Conservation (phyloP, 1,139 yeast species). For the Arxiozyma bovina region DNA sequence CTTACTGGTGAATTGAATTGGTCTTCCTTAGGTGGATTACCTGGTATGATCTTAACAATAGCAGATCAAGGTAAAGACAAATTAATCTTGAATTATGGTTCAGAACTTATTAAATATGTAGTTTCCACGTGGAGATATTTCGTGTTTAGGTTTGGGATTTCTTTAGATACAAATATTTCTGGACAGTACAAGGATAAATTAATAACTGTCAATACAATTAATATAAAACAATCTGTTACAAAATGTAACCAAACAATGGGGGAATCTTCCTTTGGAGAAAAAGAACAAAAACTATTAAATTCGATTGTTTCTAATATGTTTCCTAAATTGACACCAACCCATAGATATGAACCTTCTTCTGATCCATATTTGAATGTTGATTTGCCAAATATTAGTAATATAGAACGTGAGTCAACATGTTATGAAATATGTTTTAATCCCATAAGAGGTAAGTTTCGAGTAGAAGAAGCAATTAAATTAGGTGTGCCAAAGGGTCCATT, state of each 20-base stretch:
- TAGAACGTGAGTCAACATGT: slow-evolving; percentile 36
- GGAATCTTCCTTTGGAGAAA: background rate
- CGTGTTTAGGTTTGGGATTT: slow-evolving; percentile 74
- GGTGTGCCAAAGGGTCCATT: slow-evolving; percentile 63
- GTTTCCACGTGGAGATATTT: slow-evolving; percentile 81
- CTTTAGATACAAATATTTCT: slow-evolving; percentile 38
- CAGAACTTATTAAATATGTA: slow-evolving; percentile 39
- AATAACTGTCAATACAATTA: slow-evolving; percentile 46
- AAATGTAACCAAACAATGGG: background rate
- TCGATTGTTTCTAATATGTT: slow-evolving; percentile 35
- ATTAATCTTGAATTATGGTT: slow-evolving; percentile 40
- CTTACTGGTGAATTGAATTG: slow-evolving; percentile 68
- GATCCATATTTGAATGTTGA: slow-evolving; percentile 32
- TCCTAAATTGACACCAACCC: slow-evolving; percentile 33
- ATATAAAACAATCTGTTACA: slow-evolving; percentile 11
- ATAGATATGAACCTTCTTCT: slow-evolving; percentile 28
- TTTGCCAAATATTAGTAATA: slow-evolving; percentile 24
- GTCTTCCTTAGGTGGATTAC: slow-evolving; percentile 77
- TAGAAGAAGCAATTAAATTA: slow-evolving; percentile 52
- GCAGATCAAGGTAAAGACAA: slow-evolving; percentile 66
- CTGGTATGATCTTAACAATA: slow-evolving; percentile 79
- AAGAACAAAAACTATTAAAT: slow-evolving; percentile 14
- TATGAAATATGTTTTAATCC: slow-evolving; percentile 62
- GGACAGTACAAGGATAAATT: slow-evolving; percentile 40
- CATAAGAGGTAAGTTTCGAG: slow-evolving; percentile 69